Conservation (phyloP, 306 rosid genomes). For the Vigna trinervia region DNA sequence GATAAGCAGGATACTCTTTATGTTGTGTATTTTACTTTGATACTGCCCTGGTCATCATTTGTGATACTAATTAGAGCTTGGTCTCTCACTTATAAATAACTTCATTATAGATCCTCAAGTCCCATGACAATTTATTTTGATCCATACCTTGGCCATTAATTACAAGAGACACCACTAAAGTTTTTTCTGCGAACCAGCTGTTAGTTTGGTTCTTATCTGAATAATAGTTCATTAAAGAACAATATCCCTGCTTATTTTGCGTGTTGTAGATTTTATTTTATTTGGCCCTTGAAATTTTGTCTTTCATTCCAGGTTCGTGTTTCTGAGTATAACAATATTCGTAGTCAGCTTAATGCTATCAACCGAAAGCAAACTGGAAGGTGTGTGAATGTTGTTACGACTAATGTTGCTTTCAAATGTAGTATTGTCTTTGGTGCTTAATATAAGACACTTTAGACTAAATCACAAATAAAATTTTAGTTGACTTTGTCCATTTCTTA, state of each 20-base stretch:
- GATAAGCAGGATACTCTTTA: background rate
- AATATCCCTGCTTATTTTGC: slow-evolving; percentile 32
- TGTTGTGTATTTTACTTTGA: slow-evolving; percentile 16
- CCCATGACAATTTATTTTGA: background rate
- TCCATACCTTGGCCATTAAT: slow-evolving; percentile 32
- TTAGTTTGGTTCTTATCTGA: slow-evolving; percentile 11
- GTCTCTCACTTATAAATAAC: slow-evolving; percentile 7
- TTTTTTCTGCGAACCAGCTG: background rate
- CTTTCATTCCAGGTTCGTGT: slow-evolving; percentile 73
- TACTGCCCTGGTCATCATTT: slow-evolving; percentile 24
- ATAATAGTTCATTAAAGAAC: slow-evolving; percentile 23
- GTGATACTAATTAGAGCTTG: slow-evolving; percentile 4
- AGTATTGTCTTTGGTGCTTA: background rate
- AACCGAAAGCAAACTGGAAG: slow-evolving; percentile 95
- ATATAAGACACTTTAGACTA: too few species aligned
- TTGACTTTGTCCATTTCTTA: too few species aligned
- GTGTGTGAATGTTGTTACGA: slow-evolving; percentile 43
- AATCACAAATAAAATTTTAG: too few species aligned
- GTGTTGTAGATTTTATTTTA: slow-evolving; percentile 9
- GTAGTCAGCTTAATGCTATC: slow-evolving; percentile 89
- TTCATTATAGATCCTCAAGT: background rate
- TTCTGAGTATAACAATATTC: slow-evolving; percentile 79
- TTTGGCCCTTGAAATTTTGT: slow-evolving; percentile 36
- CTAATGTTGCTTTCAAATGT: slow-evolving; percentile 7
- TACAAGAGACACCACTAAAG: background rate